Conservation (phyloP, 2,329 filamentous ascomycete genomes). For the Niveomyces coronatus region DNA sequence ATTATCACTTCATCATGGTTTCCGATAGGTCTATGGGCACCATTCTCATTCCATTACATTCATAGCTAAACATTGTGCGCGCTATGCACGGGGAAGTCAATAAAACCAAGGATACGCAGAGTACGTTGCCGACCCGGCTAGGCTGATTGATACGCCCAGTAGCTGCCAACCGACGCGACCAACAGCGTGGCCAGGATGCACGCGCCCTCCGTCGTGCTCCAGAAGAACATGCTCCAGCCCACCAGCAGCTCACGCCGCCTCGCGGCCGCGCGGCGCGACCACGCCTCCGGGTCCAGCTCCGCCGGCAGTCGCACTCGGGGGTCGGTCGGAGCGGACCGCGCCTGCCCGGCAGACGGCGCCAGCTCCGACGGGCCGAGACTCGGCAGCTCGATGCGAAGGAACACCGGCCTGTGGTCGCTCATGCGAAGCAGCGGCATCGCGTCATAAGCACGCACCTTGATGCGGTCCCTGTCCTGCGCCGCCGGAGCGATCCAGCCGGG, state of each 20-base stretch:
- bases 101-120: neutral
- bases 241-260: constrained; percentile 36
- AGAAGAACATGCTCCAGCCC: constrained; percentile 45
- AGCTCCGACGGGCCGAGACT: constrained; percentile 36
- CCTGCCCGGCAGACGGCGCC: constrained; percentile 20
- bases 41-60: no score
- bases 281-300: constrained; percentile 43
- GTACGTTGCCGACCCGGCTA: neutral
- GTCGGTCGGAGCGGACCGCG: constrained; percentile 22
- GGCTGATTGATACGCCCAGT: constrained; percentile 28
- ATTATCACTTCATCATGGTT: no score
- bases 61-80: no score
- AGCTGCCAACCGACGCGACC: constrained; percentile 31
- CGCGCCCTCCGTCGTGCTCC: constrained; percentile 42
- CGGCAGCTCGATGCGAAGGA: constrained; percentile 58
- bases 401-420: constrained; percentile 82
- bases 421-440: constrained; percentile 69
- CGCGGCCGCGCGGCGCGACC: constrained; percentile 38
- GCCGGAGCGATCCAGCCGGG: constrained; percentile 36
- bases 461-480: constrained; percentile 18
- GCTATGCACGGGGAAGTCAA: neutral
- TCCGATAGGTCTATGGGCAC: no score
- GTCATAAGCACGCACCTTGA: constrained; percentile 56
- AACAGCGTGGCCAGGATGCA: constrained; percentile 33
- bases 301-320: constrained; percentile 37